These are phyloP conservation scores for Paraphoma chrysanthemicola DNA, from an alignment of 2,329 filamentous ascomycete species.

Conservation along the genomic window DNA sequence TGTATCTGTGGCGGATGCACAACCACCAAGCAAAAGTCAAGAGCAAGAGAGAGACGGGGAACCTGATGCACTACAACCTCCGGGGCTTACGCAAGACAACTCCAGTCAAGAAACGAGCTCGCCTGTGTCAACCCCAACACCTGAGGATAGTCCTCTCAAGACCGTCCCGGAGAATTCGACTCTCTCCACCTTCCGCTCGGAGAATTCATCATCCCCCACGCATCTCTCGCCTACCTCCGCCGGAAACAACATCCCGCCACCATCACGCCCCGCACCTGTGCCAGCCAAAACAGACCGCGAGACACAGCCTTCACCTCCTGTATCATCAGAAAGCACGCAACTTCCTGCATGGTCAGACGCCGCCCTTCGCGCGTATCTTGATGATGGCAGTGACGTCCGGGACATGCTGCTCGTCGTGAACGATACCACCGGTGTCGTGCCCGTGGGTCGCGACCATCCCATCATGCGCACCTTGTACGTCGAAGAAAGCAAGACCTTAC, in stretches of 20 bases:
- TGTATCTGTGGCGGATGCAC: conserved; percentile 64
- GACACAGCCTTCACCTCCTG: conserved; percentile 31
- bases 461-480: conserved; percentile 81
- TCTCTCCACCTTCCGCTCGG: conserved; percentile 22
- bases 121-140: conserved; percentile 44
- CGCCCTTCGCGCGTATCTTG: conserved; percentile 86
- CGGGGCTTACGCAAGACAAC: conserved; percentile 72
- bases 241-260: conserved; percentile 26
- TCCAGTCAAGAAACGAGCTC: conserved; percentile 68
- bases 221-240: conserved; percentile 22
- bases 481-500: conserved; percentile 84
- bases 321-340: conserved; percentile 54
- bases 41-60: conserved; percentile 31
- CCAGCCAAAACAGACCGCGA: conserved; percentile 25
- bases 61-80: conserved; percentile 56
- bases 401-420: conserved; percentile 92
- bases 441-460: conserved; percentile 84
- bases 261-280: conserved; percentile 47
- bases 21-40: conserved; percentile 37
- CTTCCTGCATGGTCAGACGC: conserved; percentile 84
- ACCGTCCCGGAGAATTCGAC: conserved; percentile 32
- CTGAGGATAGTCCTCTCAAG: conserved; percentile 40
- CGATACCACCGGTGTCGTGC: conserved; percentile 83
- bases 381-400: conserved; percentile 85
- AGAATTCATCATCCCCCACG: conserved; percentile 30